These are phyloP conservation scores for Ogataea methylovora DNA, from an alignment of 805 yeast genomes.

Conservation along the genomic window DNA sequence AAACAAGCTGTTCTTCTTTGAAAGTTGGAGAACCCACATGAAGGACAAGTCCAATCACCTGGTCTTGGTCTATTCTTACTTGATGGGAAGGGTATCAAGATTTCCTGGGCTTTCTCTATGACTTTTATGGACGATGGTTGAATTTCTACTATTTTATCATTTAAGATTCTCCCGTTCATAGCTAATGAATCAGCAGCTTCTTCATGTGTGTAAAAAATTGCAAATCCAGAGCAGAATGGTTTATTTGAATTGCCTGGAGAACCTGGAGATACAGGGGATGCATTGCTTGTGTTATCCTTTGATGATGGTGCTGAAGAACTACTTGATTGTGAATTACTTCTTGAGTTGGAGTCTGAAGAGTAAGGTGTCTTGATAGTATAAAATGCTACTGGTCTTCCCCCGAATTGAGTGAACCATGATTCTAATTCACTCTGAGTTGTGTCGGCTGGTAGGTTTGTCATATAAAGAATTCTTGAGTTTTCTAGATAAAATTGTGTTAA, in stretches of 20 bases:
- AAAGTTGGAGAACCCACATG: constrained; percentile 91
- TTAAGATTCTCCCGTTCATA: constrained; percentile 68
- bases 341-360: constrained; percentile 17
- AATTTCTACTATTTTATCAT: constrained; percentile 72
- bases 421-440: constrained; percentile 88
- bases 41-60: constrained; percentile 97
- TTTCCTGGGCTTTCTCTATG: constrained; percentile 74
- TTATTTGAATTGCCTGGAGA: constrained; percentile 29
- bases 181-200: constrained; percentile 75
- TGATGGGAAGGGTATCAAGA: constrained; percentile 77
- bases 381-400: constrained; percentile 80
- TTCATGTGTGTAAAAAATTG: constrained; percentile 75
- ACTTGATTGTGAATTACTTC: neutral
- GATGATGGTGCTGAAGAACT: constrained; percentile 4
- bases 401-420: constrained; percentile 84
- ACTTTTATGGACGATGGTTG: constrained; percentile 79
- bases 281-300: too few species aligned
- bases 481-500: constrained; percentile 60
- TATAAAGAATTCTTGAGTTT: constrained; percentile 67
- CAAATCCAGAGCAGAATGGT: constrained; percentile 68
- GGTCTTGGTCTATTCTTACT: constrained; percentile 87
- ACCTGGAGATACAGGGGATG: constrained; percentile 5
- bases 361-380: constrained; percentile 71
- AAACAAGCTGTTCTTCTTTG: constrained; percentile 92
- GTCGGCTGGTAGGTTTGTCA: constrained; percentile 76